Evolutionary conservation across 352 stramenopile species (phyloP).

Genomic region (Globisporangium viniferum): DNA sequence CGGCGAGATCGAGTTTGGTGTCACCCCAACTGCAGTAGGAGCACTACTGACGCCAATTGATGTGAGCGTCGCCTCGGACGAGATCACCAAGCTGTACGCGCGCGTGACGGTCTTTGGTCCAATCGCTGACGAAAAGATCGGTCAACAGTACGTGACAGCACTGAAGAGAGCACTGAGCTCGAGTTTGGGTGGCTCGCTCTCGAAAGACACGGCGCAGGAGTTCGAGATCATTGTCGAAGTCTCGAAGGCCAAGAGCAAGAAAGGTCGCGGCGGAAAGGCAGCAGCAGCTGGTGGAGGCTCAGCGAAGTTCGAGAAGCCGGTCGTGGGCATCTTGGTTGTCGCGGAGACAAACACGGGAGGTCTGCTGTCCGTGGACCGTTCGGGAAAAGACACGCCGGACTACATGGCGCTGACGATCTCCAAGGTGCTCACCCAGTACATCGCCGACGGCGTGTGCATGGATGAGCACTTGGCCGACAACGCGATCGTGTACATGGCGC

Average conservation of each 20-base stretch:
- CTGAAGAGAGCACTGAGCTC: conserved; percentile 31
- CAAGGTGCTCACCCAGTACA: conserved; percentile 20
- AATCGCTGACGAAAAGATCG: conserved; percentile 30
- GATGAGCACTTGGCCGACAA: conserved; percentile 79
- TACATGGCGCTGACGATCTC: conserved; percentile 30
- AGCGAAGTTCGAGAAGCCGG: conserved; percentile 23
- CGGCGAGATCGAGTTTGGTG: conserved; percentile 36
- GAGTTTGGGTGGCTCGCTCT: conserved; percentile 4
- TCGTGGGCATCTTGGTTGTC: conserved; percentile 37
- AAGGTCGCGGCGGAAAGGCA: neutral
- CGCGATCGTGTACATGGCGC: conserved; percentile 61
- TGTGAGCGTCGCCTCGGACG: conserved; percentile 27
- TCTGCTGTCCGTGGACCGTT: conserved; percentile 43
- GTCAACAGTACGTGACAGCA: conserved; percentile 30
- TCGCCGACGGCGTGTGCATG: conserved; percentile 51
- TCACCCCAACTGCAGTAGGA: conserved; percentile 16
- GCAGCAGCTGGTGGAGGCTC: neutral
- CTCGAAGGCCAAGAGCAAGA: conserved; percentile 9
- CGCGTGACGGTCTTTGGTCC: conserved; percentile 46
- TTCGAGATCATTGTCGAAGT: conserved; percentile 38
- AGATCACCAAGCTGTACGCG: conserved; percentile 31
- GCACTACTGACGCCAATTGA: conserved; percentile 31
- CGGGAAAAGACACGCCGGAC: conserved; percentile 34
- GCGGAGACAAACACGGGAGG: conserved; percentile 39
- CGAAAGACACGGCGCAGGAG: conserved; percentile 10